phyloP scores from a whole-genome alignment of 2,329 filamentous ascomycete genomes.

The Paramyrothecium roridum region DNA sequence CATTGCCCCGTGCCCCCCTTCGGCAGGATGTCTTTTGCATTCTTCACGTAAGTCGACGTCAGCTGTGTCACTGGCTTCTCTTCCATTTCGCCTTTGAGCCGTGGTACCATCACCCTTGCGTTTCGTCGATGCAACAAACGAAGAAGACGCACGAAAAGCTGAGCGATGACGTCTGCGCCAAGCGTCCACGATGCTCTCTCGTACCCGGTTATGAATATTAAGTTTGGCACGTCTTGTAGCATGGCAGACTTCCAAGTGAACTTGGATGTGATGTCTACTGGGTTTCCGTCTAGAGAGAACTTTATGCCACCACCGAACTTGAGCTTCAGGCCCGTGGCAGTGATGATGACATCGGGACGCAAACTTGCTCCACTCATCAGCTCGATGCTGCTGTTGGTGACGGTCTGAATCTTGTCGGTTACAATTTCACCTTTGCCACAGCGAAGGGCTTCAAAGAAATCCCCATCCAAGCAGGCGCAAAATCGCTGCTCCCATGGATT shows the following conservation, averaged over 20 bases:
- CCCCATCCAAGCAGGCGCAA: constrained; percentile 50
- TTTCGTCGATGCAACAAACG: constrained; percentile 44
- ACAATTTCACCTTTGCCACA: constrained; percentile 35
- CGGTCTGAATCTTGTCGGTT: constrained; percentile 42
- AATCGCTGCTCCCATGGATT: constrained; percentile 67
- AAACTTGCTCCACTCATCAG: constrained; percentile 42
- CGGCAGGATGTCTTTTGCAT: constrained; percentile 37
- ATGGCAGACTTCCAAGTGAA: constrained; percentile 59
- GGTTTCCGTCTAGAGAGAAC: constrained; percentile 47
- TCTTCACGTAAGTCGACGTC: constrained; percentile 48
- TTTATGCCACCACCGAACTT: constrained; percentile 50
- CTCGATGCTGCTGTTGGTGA: constrained; percentile 39
- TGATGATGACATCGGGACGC: constrained; percentile 60
- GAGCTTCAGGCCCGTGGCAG: constrained; percentile 60
- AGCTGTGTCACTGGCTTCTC: constrained; percentile 38
- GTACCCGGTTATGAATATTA: constrained; percentile 58
- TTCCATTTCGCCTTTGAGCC: constrained; percentile 31
- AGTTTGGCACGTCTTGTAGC: constrained; percentile 61
- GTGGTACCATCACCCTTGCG: constrained; percentile 39
- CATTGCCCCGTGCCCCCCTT: constrained; percentile 37
- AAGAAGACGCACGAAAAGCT: constrained; percentile 46
- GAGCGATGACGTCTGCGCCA: constrained; percentile 51
- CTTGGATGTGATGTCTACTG: constrained; percentile 37
- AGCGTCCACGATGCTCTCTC: constrained; percentile 60
- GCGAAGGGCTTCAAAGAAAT: constrained; percentile 40